Evolutionary conservation across 805 yeast species (phyloP), one percentile per base, ranked within the genome.

Genomic region (Starmerella floris): DNA sequence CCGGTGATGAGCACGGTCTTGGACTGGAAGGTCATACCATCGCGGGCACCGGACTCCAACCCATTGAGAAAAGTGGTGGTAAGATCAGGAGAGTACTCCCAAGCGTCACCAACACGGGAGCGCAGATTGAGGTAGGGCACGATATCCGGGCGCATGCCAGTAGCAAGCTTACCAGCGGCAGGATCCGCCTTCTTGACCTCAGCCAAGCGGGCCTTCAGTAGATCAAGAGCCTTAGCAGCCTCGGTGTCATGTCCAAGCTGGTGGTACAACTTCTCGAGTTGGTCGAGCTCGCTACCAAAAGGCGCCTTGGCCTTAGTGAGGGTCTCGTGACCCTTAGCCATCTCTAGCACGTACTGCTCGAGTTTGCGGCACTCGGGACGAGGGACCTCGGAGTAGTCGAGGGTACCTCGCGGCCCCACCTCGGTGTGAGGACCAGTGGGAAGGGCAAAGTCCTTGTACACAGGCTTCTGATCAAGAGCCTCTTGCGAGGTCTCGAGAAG

Each of bases 371-470:
- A 93, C 48, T 88, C 75, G 39, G 87, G 83, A 65, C 94, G 82
- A 60, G 83, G 77, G 49, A 72, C 79, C 68, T 91, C 98, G 47
- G 76, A 70, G 65, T 84, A 91, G 46, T 69, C 72, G 58, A 91
- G 74, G 60, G 77, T 82, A 64, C 98, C 98, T 68, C 79, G 83
- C 51, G 76, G 72, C 57, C 83, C 94, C 54, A 91, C 80, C 34
- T 74, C 69, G 35, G 97, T 88, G 63, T 82, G 77, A 55, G 98
- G 98, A 53, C 94, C 95, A 42, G 94, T 83, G 62, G 96, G 96
- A 59, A 79, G 78, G 46, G 83, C 73, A 48, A 91, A 93, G 62
- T 91, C 97, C 66, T 88, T 91, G 75, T 78, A 91, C 46, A 88
- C 96, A 31, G 98, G 98, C 54, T 79, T 79, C 49, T 70, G 70